These are phyloP conservation scores for Pholiota molesta DNA, from an alignment of 768 basidiomycete species.

Conservation along the genomic window DNA sequence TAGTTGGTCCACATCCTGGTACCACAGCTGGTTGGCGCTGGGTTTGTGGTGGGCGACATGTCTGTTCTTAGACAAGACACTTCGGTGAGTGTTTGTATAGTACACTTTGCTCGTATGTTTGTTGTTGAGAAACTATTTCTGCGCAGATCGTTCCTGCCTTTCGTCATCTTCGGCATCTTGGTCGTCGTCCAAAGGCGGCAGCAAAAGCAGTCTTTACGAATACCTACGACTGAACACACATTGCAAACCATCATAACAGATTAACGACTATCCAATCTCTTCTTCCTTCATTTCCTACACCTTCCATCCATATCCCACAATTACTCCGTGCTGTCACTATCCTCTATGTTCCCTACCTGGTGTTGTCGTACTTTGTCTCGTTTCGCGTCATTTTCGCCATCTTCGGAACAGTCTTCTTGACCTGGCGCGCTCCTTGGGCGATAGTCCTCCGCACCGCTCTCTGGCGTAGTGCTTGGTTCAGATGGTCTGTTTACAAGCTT, in stretches of 20 bases:
- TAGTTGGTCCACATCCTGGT: conserved; percentile 61
- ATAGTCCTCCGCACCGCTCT: conserved; percentile 54
- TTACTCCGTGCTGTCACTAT: conserved; percentile 60
- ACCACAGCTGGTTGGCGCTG: conserved; percentile 68
- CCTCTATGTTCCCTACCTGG: conserved; percentile 66
- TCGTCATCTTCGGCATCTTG: conserved; percentile 40
- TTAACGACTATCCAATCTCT: conserved; percentile 66
- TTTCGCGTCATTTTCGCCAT: conserved; percentile 64
- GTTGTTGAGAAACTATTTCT: conserved; percentile 4
- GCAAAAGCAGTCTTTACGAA: conserved; percentile 8
- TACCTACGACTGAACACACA: conserved; percentile 22
- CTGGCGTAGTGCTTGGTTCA: conserved; percentile 67
- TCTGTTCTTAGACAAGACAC: conserved; percentile 52
- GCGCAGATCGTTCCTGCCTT: conserved; percentile 60
- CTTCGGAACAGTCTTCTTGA: conserved; percentile 58
- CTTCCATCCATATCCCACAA: conserved; percentile 31
- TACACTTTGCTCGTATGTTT: conserved; percentile 12
- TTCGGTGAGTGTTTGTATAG: conserved; percentile 34
- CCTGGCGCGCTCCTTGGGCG: conserved; percentile 72
- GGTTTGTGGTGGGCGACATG: conserved; percentile 80
- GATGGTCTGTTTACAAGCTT: conserved; percentile 60
- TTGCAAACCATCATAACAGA: conserved; percentile 52
- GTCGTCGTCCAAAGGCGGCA: conserved; percentile 21
- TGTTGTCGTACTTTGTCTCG: conserved; percentile 64
- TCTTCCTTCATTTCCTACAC: conserved; percentile 45